Conservation (phyloP, 352 stramenopile genomes). For the Globisporangium abappressorium region DNA sequence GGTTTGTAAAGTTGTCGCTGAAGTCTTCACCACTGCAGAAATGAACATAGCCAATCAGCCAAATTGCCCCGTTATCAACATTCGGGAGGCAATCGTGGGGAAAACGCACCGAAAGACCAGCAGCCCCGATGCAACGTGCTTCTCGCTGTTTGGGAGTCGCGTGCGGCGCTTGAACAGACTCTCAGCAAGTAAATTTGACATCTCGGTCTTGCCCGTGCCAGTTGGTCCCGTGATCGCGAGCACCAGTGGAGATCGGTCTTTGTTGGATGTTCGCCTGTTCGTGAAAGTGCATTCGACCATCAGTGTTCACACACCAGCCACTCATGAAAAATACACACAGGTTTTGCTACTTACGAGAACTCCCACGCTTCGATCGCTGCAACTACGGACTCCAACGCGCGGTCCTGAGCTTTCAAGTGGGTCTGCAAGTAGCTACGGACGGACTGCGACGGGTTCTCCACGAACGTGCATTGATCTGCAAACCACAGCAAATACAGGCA, state of each 20-base stretch:
- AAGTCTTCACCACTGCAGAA: conserved; percentile 76
- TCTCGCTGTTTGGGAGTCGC: conserved; percentile 69
- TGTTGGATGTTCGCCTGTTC: conserved; percentile 43
- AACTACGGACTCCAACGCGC: conserved; percentile 61
- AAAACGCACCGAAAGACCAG: conserved; percentile 65
- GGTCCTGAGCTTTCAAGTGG: conserved; percentile 65
- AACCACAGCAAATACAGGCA: not conserved
- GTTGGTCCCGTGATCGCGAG: conserved; percentile 88
- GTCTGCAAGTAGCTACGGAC: conserved; percentile 57
- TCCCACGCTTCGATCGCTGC: conserved; percentile 78
- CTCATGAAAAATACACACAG: not conserved
- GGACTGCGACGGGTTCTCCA: conserved; percentile 60
- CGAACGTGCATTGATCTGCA: conserved; percentile 69
- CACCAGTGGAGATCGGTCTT: conserved; percentile 77
- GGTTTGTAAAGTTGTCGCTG: conserved; percentile 81
- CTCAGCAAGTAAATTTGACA: conserved; percentile 80
- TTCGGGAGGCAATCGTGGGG: not conserved
- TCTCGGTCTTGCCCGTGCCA: conserved; percentile 89
- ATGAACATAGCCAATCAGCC: not conserved
- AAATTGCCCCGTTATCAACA: not conserved
- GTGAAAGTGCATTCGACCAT: not conserved
- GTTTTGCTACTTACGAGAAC: conserved; percentile 50
- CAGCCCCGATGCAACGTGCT: conserved; percentile 60
- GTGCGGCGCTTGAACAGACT: conserved; percentile 80
- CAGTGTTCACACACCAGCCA: not conserved